Evolutionary conservation across 1,284 basidiomycete genomes (phyloP).

Genomic region (Boletellus deceptivus): DNA sequence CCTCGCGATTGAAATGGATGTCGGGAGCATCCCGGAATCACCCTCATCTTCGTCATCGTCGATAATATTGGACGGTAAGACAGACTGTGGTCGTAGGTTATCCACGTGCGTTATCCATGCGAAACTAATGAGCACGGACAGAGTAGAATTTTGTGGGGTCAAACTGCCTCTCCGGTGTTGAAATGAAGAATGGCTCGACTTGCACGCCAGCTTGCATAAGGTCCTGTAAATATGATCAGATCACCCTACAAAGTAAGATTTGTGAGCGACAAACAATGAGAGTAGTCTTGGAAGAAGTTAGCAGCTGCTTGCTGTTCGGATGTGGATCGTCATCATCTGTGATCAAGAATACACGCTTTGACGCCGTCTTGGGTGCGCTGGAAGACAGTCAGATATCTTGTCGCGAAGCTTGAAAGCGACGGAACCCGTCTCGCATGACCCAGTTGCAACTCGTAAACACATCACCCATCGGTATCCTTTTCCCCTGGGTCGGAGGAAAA

Average conservation of each 20-base stretch:
- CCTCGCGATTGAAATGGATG: conserved; percentile 66
- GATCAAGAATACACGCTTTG: conserved; percentile 89
- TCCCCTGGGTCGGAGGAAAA: conserved; percentile 60
- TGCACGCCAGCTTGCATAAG: conserved; percentile 77
- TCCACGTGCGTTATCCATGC: neutral
- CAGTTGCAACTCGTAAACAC: conserved; percentile 86
- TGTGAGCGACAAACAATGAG: conserved; percentile 49
- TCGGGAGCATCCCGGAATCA: conserved; percentile 52
- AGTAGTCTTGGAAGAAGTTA: conserved; percentile 67
- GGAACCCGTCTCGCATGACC: conserved; percentile 82
- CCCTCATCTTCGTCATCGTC: conserved; percentile 46
- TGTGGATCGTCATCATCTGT: conserved; percentile 83
- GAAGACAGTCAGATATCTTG: neutral
- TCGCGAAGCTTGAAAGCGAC: conserved; percentile 1
- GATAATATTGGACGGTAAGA: conserved; percentile 57
- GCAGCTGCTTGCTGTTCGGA: conserved; percentile 50
- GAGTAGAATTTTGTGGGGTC: conserved; percentile 82
- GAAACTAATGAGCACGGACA: conserved; percentile 44
- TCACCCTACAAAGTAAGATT: neutral
- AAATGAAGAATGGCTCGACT: conserved; percentile 93
- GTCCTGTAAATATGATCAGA: conserved; percentile 53
- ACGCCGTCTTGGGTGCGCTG: conserved; percentile 82
- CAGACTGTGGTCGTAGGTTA: conserved; percentile 40
- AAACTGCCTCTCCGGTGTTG: conserved; percentile 66
- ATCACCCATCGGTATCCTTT: conserved; percentile 71